A percentile compares a stretch with the other conserved stretches of the same genome.
Conservation (phyloP, 768 basidiomycete genomes). For the Vararia minispora region DNA sequence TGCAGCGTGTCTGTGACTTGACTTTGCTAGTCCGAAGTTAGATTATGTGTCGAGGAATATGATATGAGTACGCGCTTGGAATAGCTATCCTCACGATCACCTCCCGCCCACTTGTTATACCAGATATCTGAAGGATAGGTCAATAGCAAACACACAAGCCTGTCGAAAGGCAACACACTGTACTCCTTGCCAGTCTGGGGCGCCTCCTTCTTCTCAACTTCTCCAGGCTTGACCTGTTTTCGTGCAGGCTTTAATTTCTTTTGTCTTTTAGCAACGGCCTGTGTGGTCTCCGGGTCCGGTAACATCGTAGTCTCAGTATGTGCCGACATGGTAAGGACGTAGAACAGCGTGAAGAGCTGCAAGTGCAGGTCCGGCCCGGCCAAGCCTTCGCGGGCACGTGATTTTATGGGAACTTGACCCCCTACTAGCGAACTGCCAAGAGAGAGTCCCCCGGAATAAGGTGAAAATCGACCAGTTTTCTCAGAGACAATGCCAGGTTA, state of each 20-base stretch:
- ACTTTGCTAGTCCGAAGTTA: slow-evolving; percentile 51
- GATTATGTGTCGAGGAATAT: slow-evolving; percentile 1
- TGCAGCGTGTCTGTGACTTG: slow-evolving; percentile 88
- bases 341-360: too few species aligned
- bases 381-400: too few species aligned
- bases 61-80: slow-evolving; percentile 57
- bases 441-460: too few species aligned
- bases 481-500: too few species aligned
- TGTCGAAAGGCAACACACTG: slow-evolving; percentile 43
- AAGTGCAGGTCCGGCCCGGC: too few species aligned
- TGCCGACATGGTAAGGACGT: background rate
- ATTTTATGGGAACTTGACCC: too few species aligned
- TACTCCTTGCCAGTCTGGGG: slow-evolving; percentile 94
- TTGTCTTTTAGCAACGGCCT: slow-evolving; percentile 15
- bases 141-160: background rate
- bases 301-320: background rate
- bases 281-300: background rate
- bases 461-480: too few species aligned
- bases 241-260: slow-evolving; percentile 87
- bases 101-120: slow-evolving; percentile 99
- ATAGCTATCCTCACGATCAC: slow-evolving; percentile 92
- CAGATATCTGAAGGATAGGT: slow-evolving; percentile 60
- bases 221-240: slow-evolving; percentile 85
- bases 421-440: too few species aligned
- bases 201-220: slow-evolving; percentile 81